Percentiles rank a stretch among this genome's conserved stretches.
phyloP scores from a whole-genome alignment of 1,284 basidiomycete species.

The Pholiota adiposa region DNA sequence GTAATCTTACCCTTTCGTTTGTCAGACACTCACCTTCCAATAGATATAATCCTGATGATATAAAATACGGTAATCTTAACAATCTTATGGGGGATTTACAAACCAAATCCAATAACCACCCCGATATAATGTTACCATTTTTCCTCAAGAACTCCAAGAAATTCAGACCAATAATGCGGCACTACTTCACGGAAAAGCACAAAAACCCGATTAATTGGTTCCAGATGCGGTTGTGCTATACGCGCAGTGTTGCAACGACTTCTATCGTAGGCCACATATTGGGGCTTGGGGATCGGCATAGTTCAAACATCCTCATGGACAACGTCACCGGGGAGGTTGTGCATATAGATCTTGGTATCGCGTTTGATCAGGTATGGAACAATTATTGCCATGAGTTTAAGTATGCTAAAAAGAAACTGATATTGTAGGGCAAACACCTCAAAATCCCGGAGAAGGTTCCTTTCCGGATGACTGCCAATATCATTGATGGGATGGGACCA shows the following conservation, averaged over 20 bases:
- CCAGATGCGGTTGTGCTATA: slow-evolving; percentile 89
- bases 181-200: slow-evolving; percentile 91
- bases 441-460: slow-evolving; percentile 89
- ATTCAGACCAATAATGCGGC: slow-evolving; percentile 90
- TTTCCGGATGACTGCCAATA: slow-evolving; percentile 92
- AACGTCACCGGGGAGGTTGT: slow-evolving; percentile 84
- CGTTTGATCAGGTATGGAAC: slow-evolving; percentile 85
- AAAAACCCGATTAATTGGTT: slow-evolving; percentile 93
- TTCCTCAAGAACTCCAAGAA: slow-evolving; percentile 59
- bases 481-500: slow-evolving; percentile 93
- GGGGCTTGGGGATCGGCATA: slow-evolving; percentile 93
- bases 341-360: slow-evolving; percentile 96
- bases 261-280: slow-evolving; percentile 95
- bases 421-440: slow-evolving; percentile 78
- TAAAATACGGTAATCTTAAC: slow-evolving; percentile 18
- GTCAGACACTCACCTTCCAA: not conserved
- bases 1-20: not conserved
- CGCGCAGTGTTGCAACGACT: slow-evolving; percentile 89
- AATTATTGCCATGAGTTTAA: not conserved
- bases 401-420: not conserved
- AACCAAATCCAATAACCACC: slow-evolving; percentile 30
- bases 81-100: slow-evolving; percentile 34
- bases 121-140: slow-evolving; percentile 42
- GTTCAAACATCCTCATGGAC: slow-evolving; percentile 93
- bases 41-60: slow-evolving; percentile 43